Base-by-base conservation (phyloP, 176 grass and related monocot genomes). In the Cymbopogon citratus region DNA sequence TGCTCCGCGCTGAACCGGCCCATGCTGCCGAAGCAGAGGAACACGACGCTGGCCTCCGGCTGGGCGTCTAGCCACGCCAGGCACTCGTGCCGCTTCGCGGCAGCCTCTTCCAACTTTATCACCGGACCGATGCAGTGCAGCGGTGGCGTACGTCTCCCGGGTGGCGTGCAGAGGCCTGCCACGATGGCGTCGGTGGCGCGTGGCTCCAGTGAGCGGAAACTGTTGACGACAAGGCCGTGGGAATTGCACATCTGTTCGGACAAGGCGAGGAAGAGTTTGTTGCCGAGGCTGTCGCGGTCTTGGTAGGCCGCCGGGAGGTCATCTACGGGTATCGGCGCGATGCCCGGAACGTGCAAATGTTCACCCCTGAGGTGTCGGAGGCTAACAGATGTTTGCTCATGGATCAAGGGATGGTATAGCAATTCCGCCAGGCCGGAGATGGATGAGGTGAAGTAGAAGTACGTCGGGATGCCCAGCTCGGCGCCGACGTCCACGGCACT, bases 151-250 rank as follows among this genome's bases (percentile, higher is more conserved):
- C 12, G 38, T 0, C 49, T 10, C 6, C 88, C 74, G 0, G 66
- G 73, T 10, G 35, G 43, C 14, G 67, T 74, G 49, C 82, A 88
- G 63, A 78, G 75, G 16, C 88, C 45, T 5, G 5, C 48, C 21
- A 34, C 29, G 45, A 80, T 16, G 63, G 77, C 71, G 41, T 75
- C 62, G 0, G 73, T n/a, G 24, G 81, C 80, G 23, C 80, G 64
- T 1, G 87, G 80, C 57, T 94, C 92, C n/a, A 94, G 73, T 9
- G 78, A 63, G 44, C 44, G 69, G 79, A 88, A 91, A 56, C 83
- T 91, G 84, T 94, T 94, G 0, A 91, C 41, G 5, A 94, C 38
- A 12, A 87, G 54, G 27, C 92, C 92, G 14, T 89, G 38, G 3
- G 76, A 80, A 1, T 52, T 34, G 40, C 73, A 71, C 6, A 89